Conservation (phyloP, 129 eudicot species). For the Glebionis coronaria region DNA sequence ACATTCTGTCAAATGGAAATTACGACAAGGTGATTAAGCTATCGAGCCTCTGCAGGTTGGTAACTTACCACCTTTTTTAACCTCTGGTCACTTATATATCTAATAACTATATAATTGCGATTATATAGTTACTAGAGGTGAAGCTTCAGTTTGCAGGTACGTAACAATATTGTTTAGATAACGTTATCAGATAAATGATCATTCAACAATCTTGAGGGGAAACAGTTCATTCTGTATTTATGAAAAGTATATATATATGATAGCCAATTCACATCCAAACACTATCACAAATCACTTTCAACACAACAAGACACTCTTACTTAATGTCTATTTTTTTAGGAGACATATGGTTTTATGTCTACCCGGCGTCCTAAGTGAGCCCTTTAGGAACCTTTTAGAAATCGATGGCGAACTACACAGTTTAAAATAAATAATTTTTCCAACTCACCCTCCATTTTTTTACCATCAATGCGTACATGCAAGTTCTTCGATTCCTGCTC, state of each 20-base stretch:
- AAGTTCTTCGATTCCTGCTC: not conserved
- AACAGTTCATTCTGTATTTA: too few relatives aligned
- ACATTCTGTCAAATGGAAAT: too few relatives aligned
- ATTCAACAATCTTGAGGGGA: not conserved
- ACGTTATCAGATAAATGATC: not conserved
- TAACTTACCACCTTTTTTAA: too few relatives aligned
- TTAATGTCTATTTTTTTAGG: conserved; percentile 28
- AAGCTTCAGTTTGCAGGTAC: conserved; percentile 53
- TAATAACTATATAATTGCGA: too few relatives aligned
- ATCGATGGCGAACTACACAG: conserved; percentile 29
- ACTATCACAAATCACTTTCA: not conserved
- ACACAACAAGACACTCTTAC: not conserved
- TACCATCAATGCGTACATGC: not conserved
- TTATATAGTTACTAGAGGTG: conserved; percentile 55
- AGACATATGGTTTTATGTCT: conserved; percentile 34
- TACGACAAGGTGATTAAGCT: too few relatives aligned
- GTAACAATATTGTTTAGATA: not conserved
- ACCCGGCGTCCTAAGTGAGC: conserved; percentile 37
- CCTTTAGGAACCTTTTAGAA: conserved; percentile 43
- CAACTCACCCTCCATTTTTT: conserved; percentile 31
- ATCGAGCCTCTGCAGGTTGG: too few relatives aligned
- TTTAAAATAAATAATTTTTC: conserved; percentile 44
- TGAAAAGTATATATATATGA: too few relatives aligned
- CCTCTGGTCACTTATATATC: too few relatives aligned
- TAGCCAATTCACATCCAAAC: not conserved